Evolutionary conservation across 768 basidiomycete species (phyloP).

Genomic region (Serendipita sp.): DNA sequence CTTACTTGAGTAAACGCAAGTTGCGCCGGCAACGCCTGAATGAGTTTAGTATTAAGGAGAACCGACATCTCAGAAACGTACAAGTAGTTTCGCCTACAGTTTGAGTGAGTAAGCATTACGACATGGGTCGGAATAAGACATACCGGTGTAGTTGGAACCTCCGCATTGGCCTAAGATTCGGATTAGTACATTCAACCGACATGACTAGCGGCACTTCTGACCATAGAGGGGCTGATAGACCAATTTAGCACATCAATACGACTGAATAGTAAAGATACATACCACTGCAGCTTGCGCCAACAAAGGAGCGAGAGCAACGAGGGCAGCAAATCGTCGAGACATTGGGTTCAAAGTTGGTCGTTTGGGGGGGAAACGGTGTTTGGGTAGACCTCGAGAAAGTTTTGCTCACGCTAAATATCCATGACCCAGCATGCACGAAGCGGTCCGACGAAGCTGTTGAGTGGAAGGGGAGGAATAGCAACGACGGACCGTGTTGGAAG

Average conservation of each 20-base stretch:
- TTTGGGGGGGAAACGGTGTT: no score
- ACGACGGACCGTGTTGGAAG: no score
- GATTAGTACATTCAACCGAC: not conserved
- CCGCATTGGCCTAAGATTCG: not conserved
- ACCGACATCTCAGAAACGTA: not conserved
- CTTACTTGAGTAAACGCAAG: constrained; percentile 1
- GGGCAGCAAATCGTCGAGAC: no score
- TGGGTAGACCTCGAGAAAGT: no score
- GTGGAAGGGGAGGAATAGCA: no score
- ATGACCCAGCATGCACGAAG: no score
- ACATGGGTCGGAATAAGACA: not conserved
- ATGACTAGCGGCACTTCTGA: not conserved
- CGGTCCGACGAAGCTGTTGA: no score
- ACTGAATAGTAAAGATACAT: not conserved
- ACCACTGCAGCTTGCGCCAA: not conserved
- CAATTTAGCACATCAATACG: not conserved
- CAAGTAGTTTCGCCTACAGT: not conserved
- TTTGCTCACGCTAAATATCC: no score
- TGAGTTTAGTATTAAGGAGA: not conserved
- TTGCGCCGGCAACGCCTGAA: not conserved
- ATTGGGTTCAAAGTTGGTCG: no score
- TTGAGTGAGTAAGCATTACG: not conserved
- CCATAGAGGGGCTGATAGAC: not conserved
- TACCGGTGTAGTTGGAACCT: not conserved
- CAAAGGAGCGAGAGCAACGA: not conserved